A percentile compares a stretch with the other conserved stretches of the same genome.
Conservation (phyloP, 306 rosid genomes). For the Morella rubra region DNA sequence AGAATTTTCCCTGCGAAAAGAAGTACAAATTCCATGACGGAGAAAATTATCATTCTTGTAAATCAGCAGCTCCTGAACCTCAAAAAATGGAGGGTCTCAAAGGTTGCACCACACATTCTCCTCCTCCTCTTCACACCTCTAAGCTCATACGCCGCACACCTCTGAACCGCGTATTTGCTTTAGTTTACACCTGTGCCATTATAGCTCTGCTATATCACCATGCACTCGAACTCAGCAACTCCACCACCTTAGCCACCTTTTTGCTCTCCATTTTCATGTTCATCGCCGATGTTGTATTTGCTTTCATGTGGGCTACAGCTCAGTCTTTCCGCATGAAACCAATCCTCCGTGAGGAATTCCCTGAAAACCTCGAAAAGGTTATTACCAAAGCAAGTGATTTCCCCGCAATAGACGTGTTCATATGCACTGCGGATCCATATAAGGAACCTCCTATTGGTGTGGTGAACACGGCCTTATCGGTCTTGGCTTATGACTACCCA, state of each 20-base stretch:
- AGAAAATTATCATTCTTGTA: too few relatives aligned
- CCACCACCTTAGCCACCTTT: conserved; percentile 21
- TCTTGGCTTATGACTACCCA: conserved; percentile 44
- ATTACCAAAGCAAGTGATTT: neutral
- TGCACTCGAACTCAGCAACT: conserved; percentile 15
- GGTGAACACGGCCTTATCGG: conserved; percentile 46
- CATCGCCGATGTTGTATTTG: conserved; percentile 33
- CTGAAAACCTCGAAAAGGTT: conserved; percentile 3
- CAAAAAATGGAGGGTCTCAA: too few relatives aligned
- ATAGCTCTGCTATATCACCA: too few relatives aligned
- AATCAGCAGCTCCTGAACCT: too few relatives aligned
- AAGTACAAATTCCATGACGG: too few relatives aligned
- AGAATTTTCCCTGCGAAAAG: too few relatives aligned
- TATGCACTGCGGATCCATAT: conserved; percentile 47
- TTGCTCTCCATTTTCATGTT: conserved; percentile 31
- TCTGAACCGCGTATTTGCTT: too few relatives aligned
- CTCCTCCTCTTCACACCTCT: too few relatives aligned
- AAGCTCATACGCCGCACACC: too few relatives aligned
- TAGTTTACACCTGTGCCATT: too few relatives aligned
- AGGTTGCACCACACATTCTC: too few relatives aligned
- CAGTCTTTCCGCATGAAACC: conserved; percentile 36
- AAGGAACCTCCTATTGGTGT: conserved; percentile 47
- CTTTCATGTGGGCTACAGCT: conserved; percentile 22
- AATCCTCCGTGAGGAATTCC: conserved; percentile 27
- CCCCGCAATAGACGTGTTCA: conserved; percentile 43